A percentile compares a stretch with the other conserved stretches of the same genome.
Conservation (phyloP, 1,284 basidiomycete genomes). For the Ustilago sp. region DNA sequence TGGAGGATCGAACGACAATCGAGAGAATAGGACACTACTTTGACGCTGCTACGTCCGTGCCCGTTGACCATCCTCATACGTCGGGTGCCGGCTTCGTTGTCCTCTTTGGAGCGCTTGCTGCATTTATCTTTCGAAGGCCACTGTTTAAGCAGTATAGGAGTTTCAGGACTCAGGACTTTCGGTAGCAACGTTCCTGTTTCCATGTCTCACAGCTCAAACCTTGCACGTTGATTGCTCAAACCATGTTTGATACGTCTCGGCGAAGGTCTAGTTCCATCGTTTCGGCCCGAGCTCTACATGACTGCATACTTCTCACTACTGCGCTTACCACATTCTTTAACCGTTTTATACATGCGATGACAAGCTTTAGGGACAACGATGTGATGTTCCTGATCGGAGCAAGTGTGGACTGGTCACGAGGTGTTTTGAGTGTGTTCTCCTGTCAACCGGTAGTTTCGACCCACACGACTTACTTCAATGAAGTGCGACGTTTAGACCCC, state of each 20-base stretch:
- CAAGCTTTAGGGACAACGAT: not conserved
- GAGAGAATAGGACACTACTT: conserved; percentile 1
- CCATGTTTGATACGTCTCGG: not conserved
- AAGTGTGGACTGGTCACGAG: not conserved
- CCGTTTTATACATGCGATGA: not conserved
- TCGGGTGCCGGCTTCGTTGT: conserved; percentile 6
- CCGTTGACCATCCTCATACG: conserved; percentile 14
- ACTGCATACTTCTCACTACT: not conserved
- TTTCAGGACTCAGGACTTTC: not conserved
- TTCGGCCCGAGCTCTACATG: not conserved
- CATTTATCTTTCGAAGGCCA: conserved; percentile 11
- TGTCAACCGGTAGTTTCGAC: not conserved
- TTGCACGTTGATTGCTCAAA: not conserved
- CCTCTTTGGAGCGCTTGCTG: not conserved
- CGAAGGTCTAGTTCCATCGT: not conserved
- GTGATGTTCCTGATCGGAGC: not conserved
- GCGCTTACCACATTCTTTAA: not conserved
- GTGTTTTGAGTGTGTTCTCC: not conserved
- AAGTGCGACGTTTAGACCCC: not conserved
- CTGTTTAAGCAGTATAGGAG: conserved; percentile 2
- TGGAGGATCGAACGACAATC: not conserved
- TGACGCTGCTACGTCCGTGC: not conserved
- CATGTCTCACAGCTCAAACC: not conserved
- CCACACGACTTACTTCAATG: not conserved
- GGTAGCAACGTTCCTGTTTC: not conserved